Evolutionary conservation across 257 asterid species (phyloP).

Genomic region (Nyctanthes arbortristis): DNA sequence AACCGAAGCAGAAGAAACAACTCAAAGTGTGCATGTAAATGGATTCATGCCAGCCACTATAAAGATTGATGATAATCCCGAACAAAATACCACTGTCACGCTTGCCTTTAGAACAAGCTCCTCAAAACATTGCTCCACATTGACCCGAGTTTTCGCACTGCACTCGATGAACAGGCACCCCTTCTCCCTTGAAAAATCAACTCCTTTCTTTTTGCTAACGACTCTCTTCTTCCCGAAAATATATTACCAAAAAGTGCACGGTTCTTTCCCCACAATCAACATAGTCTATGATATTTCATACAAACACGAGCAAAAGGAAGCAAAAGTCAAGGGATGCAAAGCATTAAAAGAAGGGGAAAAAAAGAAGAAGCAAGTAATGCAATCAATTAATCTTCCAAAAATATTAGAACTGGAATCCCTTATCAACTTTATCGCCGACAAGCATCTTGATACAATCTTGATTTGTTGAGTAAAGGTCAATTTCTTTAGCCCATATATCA

Average conservation of each 20-base stretch:
- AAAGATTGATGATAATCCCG: neutral
- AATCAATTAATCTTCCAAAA: neutral
- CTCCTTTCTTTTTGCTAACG: constrained; percentile 86
- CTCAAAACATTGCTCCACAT: constrained; percentile 95
- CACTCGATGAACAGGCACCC: constrained; percentile 93
- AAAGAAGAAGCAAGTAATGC: too few relatives aligned
- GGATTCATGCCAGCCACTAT: neutral
- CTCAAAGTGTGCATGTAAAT: neutral
- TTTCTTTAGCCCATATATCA: constrained; percentile 94
- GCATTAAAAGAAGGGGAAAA: too few relatives aligned
- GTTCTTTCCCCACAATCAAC: neutral
- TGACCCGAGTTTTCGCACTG: constrained; percentile 87
- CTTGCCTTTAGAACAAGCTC: too few relatives aligned
- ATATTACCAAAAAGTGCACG: neutral
- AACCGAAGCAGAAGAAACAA: constrained; percentile 5
- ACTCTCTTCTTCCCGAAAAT: constrained; percentile 82
- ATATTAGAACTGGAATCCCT: constrained; percentile 33
- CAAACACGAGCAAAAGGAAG: too few relatives aligned
- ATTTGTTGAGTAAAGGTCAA: too few relatives aligned
- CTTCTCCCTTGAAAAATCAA: constrained; percentile 76
- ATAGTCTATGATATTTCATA: too few relatives aligned
- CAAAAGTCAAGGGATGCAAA: too few relatives aligned
- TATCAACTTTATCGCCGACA: constrained; percentile 90
- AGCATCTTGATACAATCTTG: constrained; percentile 94
- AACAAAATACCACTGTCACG: neutral